Percentiles rank a stretch among this genome's conserved stretches.
Evolutionary conservation across 495 filamentous ascomycete species (phyloP).

Genomic region (Pseudoneurospora amorphoporcata): DNA sequence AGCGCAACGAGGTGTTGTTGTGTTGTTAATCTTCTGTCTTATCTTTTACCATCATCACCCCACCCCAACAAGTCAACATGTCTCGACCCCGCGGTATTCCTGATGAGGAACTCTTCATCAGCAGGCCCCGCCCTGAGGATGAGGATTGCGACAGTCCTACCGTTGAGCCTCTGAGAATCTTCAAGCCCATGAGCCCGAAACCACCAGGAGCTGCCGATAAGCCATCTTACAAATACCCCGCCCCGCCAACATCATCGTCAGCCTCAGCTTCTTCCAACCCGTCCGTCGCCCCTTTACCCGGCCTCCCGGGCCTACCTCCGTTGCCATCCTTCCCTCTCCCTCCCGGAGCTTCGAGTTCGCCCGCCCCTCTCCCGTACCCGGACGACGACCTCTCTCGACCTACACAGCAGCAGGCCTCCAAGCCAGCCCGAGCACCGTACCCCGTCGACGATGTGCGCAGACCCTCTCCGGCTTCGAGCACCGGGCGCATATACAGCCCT

Average conservation of each 20-base stretch:
- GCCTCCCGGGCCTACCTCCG: constrained; percentile 20
- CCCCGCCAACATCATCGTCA: constrained; percentile 34
- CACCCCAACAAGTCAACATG: constrained; percentile 23
- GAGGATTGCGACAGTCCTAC: constrained; percentile 56
- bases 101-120: constrained; percentile 71
- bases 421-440: constrained; percentile 34
- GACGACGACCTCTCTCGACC: constrained; percentile 51
- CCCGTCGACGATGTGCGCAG: constrained; percentile 34
- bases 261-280: constrained; percentile 19
- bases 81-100: constrained; percentile 42
- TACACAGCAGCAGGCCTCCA: constrained; percentile 23
- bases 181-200: constrained; percentile 52
- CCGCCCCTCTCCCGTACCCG: constrained; percentile 63
- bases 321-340: constrained; percentile 46
- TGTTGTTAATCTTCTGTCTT: not conserved
- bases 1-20: not conserved
- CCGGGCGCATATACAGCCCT: constrained; percentile 25
- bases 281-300: constrained; percentile 10
- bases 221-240: constrained; percentile 37
- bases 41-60: not conserved
- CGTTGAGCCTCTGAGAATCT: constrained; percentile 77
- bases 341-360: constrained; percentile 52
- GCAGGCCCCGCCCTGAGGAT: constrained; percentile 33
- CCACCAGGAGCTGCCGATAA: constrained; percentile 26
- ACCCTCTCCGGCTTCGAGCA: constrained; percentile 17